A percentile compares a stretch with the other conserved stretches of the same genome.
Conservation (phyloP, 2,329 filamentous ascomycete genomes). For the Cercospora janseana region DNA sequence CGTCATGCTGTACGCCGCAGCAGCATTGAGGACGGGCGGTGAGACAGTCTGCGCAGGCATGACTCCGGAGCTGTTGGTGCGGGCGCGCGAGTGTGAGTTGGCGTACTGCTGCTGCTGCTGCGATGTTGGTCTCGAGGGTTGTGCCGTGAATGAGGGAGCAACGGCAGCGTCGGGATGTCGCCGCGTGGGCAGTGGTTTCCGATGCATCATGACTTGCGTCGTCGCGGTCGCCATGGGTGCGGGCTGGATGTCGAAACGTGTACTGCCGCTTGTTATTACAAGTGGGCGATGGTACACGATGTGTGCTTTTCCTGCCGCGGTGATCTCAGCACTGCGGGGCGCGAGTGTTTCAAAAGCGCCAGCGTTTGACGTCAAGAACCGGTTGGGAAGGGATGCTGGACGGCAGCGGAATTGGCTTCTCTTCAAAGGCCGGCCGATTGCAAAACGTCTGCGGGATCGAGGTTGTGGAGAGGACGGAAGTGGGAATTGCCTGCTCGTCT, state of each 20-base stretch:
- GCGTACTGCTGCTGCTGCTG: conserved; percentile 16
- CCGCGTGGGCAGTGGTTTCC: conserved; percentile 12
- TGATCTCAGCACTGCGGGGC: conserved; percentile 5
- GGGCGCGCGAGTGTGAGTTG: conserved; percentile 45
- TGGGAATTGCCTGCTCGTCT: too few species aligned
- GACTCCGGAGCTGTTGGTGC: conserved; percentile 41
- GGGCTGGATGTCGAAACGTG: background rate
- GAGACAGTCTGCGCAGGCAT: conserved; percentile 29
- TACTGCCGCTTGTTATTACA: too few species aligned
- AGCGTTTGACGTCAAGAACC: conserved; percentile 1
- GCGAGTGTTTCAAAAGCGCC: conserved; percentile 1
- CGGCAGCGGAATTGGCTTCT: background rate
- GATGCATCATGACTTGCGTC: conserved; percentile 11
- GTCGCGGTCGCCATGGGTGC: conserved; percentile 6
- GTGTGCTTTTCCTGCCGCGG: too few species aligned
- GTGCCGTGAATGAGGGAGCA: conserved; percentile 4
- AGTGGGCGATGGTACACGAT: too few species aligned
- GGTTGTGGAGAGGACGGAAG: background rate
- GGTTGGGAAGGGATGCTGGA: background rate
- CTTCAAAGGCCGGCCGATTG: too few species aligned
- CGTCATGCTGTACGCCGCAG: conserved; percentile 27
- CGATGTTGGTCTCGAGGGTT: conserved; percentile 20
- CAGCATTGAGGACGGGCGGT: conserved; percentile 22
- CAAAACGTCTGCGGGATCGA: too few species aligned
- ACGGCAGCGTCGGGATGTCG: conserved; percentile 6